Conservation (phyloP, 139 green algal genomes). For the Auxenochlorella protothecoides region DNA sequence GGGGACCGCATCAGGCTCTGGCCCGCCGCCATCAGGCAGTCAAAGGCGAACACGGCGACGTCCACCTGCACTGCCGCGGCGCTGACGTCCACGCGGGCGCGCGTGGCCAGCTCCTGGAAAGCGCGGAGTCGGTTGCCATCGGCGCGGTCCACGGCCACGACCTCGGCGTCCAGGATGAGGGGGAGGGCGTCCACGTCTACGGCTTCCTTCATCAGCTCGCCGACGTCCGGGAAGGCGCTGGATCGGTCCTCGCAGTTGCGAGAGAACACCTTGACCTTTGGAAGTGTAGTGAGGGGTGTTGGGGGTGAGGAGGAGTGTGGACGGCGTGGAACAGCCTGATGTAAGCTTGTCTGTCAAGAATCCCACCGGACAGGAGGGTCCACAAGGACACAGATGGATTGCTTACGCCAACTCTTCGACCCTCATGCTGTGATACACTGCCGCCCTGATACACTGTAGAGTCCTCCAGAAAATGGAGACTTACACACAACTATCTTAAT, state of each 20-base stretch:
- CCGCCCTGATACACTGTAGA: no score
- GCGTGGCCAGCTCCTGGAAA: constrained; percentile 81
- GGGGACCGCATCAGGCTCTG: constrained; percentile 38
- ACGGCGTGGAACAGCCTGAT: neutral
- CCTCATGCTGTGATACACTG: no score
- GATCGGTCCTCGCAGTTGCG: constrained; percentile 75
- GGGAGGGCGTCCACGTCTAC: neutral
- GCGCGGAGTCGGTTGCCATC: constrained; percentile 37
- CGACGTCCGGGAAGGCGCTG: constrained; percentile 56
- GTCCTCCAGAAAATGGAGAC: no score
- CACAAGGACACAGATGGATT: no score
- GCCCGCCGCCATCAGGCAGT: constrained; percentile 63
- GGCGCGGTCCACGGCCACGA: constrained; percentile 65
- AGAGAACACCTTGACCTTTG: constrained; percentile 63
- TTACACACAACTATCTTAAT: no score
- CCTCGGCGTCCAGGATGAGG: constrained; percentile 61
- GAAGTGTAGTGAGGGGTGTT: neutral
- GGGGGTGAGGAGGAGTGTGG: neutral
- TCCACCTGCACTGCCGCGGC: constrained; percentile 45
- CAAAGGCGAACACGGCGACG: constrained; percentile 69
- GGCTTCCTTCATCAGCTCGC: constrained; percentile 13
- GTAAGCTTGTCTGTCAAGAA: no score
- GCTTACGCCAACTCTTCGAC: no score
- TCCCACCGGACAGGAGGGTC: no score
- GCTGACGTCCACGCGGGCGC: constrained; percentile 30